These are phyloP conservation scores for Aspergillus fumigatiaffinis DNA, from an alignment of 2,329 filamentous ascomycete genomes.

Conservation along the genomic window DNA sequence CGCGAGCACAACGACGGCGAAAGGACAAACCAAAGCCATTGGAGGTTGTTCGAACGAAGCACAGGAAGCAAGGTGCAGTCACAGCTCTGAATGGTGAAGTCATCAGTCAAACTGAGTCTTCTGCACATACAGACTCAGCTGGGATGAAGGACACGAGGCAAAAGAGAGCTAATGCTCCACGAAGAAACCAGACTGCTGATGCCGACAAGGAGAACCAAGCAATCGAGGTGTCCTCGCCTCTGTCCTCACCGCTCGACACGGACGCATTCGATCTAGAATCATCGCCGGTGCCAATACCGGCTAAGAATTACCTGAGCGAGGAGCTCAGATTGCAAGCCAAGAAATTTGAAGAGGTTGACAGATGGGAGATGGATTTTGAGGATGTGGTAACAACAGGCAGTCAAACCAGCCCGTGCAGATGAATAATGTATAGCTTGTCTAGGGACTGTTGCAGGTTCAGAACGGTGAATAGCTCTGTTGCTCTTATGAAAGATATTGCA, in stretches of 20 bases:
- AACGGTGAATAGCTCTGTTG: neutral
- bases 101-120: constrained; percentile 5
- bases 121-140: neutral
- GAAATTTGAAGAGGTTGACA: constrained; percentile 41
- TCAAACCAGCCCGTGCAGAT: constrained; percentile 19
- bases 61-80: constrained; percentile 1
- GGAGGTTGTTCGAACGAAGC: constrained; percentile 13
- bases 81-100: neutral
- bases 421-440: neutral
- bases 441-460: neutral
- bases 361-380: constrained; percentile 44
- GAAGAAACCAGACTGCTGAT: constrained; percentile 2
- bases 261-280: constrained; percentile 26
- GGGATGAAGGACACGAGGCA: neutral
- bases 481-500: neutral
- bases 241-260: constrained; percentile 32
- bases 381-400: constrained; percentile 30
- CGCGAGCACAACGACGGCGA: constrained; percentile 14
- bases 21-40: constrained; percentile 18
- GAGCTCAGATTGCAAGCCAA: constrained; percentile 33
- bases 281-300: constrained; percentile 5
- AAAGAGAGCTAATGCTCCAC: neutral
- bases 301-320: constrained; percentile 27
- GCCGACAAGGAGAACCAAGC: constrained; percentile 31
- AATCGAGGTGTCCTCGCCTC: constrained; percentile 24